Percentiles rank a stretch among this genome's conserved stretches.
phyloP scores from a whole-genome alignment of 305 asterid species.

The Rubia tinctorum region DNA sequence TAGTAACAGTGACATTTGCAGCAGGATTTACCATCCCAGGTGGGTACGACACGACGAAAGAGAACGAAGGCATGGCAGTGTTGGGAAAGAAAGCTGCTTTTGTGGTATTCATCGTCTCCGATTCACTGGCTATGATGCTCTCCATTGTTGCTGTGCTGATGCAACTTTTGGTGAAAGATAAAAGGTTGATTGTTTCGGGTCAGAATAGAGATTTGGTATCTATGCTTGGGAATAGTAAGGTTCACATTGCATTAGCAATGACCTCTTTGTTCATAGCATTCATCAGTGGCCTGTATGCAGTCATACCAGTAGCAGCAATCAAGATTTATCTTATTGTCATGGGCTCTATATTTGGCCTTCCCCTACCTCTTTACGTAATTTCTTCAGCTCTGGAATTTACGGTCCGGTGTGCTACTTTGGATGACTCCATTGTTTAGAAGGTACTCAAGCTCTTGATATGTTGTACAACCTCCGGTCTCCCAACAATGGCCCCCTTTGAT shows the following conservation, averaged over 20 bases:
- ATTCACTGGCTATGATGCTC: conserved; percentile 3
- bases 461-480: too few relatives aligned
- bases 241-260: background rate
- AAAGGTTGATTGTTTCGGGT: too few relatives aligned
- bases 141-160: background rate
- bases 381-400: background rate
- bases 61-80: conserved; percentile 9
- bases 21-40: conserved; percentile 22
- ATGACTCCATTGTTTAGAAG: too few relatives aligned
- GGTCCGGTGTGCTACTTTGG: too few relatives aligned
- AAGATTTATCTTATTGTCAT: background rate
- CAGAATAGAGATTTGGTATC: too few relatives aligned
- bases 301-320: background rate
- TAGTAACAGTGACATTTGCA: conserved; percentile 16
- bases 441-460: too few relatives aligned
- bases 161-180: background rate
- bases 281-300: background rate
- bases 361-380: background rate
- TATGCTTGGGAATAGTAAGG: background rate
- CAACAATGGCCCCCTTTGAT: too few relatives aligned
- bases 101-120: background rate
- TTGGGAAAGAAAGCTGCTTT: conserved; percentile 2
- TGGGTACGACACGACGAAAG: conserved; percentile 1
- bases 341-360: background rate
- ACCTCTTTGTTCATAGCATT: background rate